Conservation (phyloP, 1,284 basidiomycete genomes). For the Ganoderma multipileum region DNA sequence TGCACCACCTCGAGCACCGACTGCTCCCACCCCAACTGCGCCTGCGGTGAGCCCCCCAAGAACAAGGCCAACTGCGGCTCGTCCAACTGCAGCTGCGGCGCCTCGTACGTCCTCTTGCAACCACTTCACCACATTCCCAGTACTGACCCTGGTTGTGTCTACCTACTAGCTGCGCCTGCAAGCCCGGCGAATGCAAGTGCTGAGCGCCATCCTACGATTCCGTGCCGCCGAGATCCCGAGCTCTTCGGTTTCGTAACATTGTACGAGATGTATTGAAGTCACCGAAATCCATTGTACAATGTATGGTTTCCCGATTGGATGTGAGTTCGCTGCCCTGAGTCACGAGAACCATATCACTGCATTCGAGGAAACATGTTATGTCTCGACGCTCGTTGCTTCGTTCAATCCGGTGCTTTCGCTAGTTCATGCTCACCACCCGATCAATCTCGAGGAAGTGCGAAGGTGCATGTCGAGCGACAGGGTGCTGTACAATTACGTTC, state of each 20-base stretch:
- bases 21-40: conserved; percentile 40
- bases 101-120: conserved; percentile 11
- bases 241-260: conserved; percentile 7
- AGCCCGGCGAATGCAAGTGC: conserved; percentile 33
- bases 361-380: not conserved
- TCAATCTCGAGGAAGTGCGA: not conserved
- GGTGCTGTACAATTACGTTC: not conserved
- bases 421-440: not conserved
- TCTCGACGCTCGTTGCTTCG: not conserved
- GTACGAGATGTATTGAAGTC: conserved; percentile 14
- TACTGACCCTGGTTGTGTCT: not conserved
- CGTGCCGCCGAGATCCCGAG: not conserved
- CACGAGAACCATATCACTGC: not conserved
- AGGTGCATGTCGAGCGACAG: too few relatives aligned
- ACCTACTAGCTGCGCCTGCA: conserved; percentile 25
- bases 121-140: not conserved
- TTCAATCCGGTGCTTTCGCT: not conserved
- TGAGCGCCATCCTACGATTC: conserved; percentile 1
- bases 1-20: conserved; percentile 34
- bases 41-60: conserved; percentile 38
- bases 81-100: conserved; percentile 25
- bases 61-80: conserved; percentile 33
- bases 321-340: not conserved
- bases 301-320: not conserved
- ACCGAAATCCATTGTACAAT: not conserved